These are phyloP conservation scores for Microbotryum violaceum DNA, from an alignment of 1,284 basidiomycete species.

Conservation along the genomic window DNA sequence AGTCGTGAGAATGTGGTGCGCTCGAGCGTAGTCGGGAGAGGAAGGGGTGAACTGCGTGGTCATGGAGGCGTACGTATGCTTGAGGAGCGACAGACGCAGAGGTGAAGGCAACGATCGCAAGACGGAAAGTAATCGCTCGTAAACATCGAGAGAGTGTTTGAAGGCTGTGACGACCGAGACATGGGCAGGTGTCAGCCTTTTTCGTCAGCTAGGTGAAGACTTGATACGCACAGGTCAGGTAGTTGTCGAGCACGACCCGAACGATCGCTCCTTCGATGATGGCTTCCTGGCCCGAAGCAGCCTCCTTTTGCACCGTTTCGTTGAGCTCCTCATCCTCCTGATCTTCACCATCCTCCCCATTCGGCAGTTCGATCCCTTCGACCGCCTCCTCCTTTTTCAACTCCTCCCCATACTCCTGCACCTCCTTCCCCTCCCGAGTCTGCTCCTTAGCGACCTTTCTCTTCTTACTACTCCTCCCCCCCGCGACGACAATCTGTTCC, in stretches of 20 bases:
- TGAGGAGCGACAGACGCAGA: constrained; percentile 28
- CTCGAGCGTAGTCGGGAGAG: constrained; percentile 15
- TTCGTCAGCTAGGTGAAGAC: not conserved
- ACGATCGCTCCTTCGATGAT: constrained; percentile 36
- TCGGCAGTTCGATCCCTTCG: constrained; percentile 15
- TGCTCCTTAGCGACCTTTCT: constrained; percentile 7
- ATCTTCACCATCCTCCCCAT: constrained; percentile 18
- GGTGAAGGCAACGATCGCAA: constrained; percentile 30
- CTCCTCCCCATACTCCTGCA: not conserved
- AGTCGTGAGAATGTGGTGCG: constrained; percentile 21
- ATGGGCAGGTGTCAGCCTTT: not conserved
- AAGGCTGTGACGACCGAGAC: constrained; percentile 9
- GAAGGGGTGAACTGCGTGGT: constrained; percentile 1
- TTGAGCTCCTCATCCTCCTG: constrained; percentile 11
- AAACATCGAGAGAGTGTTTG: constrained; percentile 17
- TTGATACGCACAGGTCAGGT: constrained; percentile 27
- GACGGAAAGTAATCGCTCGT: constrained; percentile 21
- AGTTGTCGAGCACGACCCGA: constrained; percentile 34
- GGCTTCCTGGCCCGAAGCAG: constrained; percentile 32
- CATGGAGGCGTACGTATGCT: constrained; percentile 27
- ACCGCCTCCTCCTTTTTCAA: constrained; percentile 8
- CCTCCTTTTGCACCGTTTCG: constrained; percentile 16
- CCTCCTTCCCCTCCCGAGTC: constrained; percentile 12
- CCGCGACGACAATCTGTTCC: too few relatives aligned
- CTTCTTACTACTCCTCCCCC: constrained; percentile 7